Evolutionary conservation across 2,329 filamentous ascomycete genomes (phyloP), one percentile per base, ranked within the genome.

Genomic region (Fusarium mangiferae): DNA sequence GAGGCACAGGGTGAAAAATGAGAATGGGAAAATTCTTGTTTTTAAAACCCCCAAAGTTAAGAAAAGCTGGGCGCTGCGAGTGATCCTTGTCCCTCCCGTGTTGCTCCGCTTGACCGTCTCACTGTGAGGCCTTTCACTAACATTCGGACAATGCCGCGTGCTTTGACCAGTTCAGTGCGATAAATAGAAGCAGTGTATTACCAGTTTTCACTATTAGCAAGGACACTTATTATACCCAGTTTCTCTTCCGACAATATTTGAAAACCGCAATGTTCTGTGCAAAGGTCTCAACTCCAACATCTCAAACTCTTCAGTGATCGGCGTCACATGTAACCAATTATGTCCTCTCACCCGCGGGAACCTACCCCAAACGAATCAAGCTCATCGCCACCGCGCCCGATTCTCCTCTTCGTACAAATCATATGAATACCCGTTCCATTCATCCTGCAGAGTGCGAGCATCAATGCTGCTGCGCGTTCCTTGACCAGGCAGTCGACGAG

Each of bases 371-470:
- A 20, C 22, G 33, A 57, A 36, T 26, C 39, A 54, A 48, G 41
- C 51, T 54, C 49, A 49, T 70, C 35, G 22, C 77, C 78, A 78
- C 24, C 74, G 76, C 30, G 57, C 56, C 41, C 15, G 11, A n/a
- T 66, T 78, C 66, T 78, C 72, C 7, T 66, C 26, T 9, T 84
- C 78, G 41, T 83, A 82, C 63, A 72, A 56, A 1, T 60, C 45
- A 69, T 81, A 71, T 6, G 70, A 77, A 52, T 83, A 83, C 0
- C 55, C 72, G 39, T 80, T 33, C 77, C 79, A 83, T 65, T 81
- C 73, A 7, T 59, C 18, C 58, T 74, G 68, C 72, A 84, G 62
- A 17, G n/a, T 62, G 0, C 42, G 35, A 11, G 74, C 78, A 48
- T 80, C 75, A n/a, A 80, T 42, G 26, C 72, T 72, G 36, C 82